A percentile compares a stretch with the other conserved stretches of the same genome.
phyloP scores from a whole-genome alignment of 2,329 filamentous ascomycete species.

The Neofusicoccum cordaticola region DNA sequence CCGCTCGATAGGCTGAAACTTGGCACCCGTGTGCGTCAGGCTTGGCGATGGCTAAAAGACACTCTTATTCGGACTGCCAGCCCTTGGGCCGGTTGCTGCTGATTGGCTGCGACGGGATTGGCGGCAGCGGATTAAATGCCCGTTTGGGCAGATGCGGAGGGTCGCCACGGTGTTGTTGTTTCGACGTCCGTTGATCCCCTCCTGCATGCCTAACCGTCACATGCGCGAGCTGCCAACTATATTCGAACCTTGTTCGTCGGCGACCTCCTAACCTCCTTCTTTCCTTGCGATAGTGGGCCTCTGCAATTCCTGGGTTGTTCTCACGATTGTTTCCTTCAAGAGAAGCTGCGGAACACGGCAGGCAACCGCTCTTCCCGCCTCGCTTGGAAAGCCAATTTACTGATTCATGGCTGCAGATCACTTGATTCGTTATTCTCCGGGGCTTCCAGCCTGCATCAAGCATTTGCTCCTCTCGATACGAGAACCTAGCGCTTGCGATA shows the following conservation, averaged over 20 bases:
- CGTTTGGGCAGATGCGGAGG: neutral
- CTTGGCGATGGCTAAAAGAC: neutral
- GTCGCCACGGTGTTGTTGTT: conserved; percentile 1
- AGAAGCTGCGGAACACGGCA: neutral
- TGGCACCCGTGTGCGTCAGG: conserved; percentile 1
- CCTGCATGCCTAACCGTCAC: neutral
- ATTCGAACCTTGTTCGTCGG: neutral
- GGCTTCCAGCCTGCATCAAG: neutral
- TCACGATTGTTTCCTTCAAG: neutral
- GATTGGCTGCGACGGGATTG: neutral
- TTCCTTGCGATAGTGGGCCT: neutral
- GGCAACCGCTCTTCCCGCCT: neutral
- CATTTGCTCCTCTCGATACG: neutral
- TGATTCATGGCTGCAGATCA: conserved; percentile 3
- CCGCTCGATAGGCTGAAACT: conserved; percentile 1
- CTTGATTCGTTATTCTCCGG: neutral
- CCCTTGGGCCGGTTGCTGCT: neutral
- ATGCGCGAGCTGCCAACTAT: neutral
- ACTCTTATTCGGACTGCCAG: conserved; percentile 1
- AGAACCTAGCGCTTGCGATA: neutral
- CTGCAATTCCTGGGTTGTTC: neutral
- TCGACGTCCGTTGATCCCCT: neutral
- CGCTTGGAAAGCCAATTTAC: neutral
- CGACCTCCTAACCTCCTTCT: conserved; percentile 14
- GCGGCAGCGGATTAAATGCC: neutral